phyloP scores from a whole-genome alignment of 768 basidiomycete species.

The Crucibulum laeve region DNA sequence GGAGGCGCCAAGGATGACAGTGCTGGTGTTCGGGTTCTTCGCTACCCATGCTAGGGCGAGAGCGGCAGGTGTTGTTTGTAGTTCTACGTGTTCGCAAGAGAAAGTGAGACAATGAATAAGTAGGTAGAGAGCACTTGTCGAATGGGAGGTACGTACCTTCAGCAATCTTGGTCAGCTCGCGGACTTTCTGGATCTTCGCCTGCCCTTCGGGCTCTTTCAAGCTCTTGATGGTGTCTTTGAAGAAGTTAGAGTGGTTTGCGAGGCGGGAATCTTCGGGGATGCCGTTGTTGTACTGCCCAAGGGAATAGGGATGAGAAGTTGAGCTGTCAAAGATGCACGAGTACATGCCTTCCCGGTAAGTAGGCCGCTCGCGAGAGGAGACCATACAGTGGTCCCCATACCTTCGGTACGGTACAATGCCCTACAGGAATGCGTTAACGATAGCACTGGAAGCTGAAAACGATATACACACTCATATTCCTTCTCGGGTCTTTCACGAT shows the following conservation, averaged over 20 bases:
- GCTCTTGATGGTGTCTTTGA: slow-evolving; percentile 47
- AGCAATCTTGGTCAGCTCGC: slow-evolving; percentile 60
- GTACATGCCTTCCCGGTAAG: slow-evolving; percentile 66
- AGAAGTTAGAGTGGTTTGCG: slow-evolving; percentile 46
- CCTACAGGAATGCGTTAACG: too few species aligned
- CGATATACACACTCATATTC: slow-evolving; percentile 54
- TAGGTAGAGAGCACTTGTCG: background rate
- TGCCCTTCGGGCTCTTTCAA: slow-evolving; percentile 57
- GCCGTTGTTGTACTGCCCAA: slow-evolving; percentile 61
- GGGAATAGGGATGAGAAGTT: background rate
- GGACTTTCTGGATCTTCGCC: slow-evolving; percentile 66
- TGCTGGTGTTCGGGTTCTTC: slow-evolving; percentile 62
- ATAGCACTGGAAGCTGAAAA: background rate
- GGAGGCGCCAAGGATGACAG: slow-evolving; percentile 67
- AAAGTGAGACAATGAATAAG: background rate
- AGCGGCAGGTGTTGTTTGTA: slow-evolving; percentile 46
- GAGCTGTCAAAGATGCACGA: background rate
- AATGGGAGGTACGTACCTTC: slow-evolving; percentile 27
- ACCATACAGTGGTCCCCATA: slow-evolving; percentile 71
- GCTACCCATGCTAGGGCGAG: slow-evolving; percentile 81
- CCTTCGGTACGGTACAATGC: slow-evolving; percentile 64
- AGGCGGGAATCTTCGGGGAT: slow-evolving; percentile 72
- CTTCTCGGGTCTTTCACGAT: slow-evolving; percentile 75
- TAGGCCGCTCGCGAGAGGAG: slow-evolving; percentile 64
- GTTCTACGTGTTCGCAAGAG: slow-evolving; percentile 13